Percentiles rank a stretch among this genome's conserved stretches.
These are phyloP conservation scores for Neofusicoccum umdonicola DNA, from an alignment of 2,329 filamentous ascomycete genomes.

Conservation along the genomic window DNA sequence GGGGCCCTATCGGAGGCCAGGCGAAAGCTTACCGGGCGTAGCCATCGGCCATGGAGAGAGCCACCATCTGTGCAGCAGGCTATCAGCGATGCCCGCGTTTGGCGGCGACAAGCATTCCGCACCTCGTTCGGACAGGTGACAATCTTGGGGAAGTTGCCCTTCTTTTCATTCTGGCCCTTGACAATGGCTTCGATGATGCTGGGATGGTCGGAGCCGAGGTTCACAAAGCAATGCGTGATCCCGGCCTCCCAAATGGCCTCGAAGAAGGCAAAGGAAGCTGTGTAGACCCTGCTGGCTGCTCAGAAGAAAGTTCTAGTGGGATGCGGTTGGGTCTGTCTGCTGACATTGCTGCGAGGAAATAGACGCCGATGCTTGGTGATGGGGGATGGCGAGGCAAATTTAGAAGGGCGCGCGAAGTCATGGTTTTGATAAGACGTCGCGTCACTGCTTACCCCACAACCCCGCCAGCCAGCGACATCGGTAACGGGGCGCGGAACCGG, in stretches of 20 bases:
- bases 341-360: not conserved
- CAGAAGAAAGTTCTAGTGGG: not conserved
- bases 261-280: constrained; percentile 77
- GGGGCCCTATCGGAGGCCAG: not conserved
- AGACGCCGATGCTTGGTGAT: not conserved
- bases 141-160: constrained; percentile 61
- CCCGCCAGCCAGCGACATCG: not conserved
- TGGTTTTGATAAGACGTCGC: not conserved
- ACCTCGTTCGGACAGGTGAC: constrained; percentile 81
- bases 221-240: constrained; percentile 56
- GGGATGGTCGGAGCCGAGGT: constrained; percentile 70
- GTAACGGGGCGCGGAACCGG: not conserved
- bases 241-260: constrained; percentile 70
- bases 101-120: constrained; percentile 19
- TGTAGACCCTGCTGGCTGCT: constrained; percentile 50
- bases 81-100: not conserved
- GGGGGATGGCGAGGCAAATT: not conserved
- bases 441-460: not conserved
- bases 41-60: constrained; percentile 80
- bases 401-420: no score
- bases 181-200: constrained; percentile 79
- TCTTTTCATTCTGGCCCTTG: constrained; percentile 66
- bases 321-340: not conserved
- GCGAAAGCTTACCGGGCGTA: constrained; percentile 52
- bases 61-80: constrained; percentile 64